Conservation (phyloP, 306 rosid species). For the Cyclanthera cordifolia region DNA sequence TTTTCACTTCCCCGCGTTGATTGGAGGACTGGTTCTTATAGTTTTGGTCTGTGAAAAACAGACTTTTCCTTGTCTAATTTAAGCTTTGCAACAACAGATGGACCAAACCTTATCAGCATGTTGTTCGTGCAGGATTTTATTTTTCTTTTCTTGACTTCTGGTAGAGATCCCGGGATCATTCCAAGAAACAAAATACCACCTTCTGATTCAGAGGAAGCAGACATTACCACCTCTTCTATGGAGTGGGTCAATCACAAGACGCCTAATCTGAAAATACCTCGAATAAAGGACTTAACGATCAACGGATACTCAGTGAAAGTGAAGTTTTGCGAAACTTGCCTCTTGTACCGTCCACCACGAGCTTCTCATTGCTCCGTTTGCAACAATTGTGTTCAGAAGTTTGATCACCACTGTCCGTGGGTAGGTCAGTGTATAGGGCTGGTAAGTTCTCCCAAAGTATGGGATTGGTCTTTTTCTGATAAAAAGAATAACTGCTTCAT, state of each 20-base stretch:
- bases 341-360: conserved; percentile 77
- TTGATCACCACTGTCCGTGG: conserved; percentile 98
- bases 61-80: conserved; percentile 8
- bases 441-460: conserved; percentile 31
- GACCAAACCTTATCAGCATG: no score
- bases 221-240: conserved; percentile 29
- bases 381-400: conserved; percentile 87
- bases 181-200: conserved; percentile 57
- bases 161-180: conserved; percentile 89
- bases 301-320: conserved; percentile 69
- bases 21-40: conserved; percentile 56
- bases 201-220: conserved; percentile 42
- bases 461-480: no score
- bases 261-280: conserved; percentile 45
- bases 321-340: conserved; percentile 83
- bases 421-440: conserved; percentile 91
- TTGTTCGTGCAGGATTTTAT: conserved; percentile 47
- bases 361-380: conserved; percentile 94
- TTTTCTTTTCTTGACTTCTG: conserved; percentile 74
- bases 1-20: conserved; percentile 36
- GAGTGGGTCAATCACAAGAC: conserved; percentile 49
- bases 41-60: conserved; percentile 60
- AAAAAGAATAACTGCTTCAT: no score
- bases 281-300: conserved; percentile 49
- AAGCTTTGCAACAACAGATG: conserved; percentile 12